phyloP scores from a whole-genome alignment of 352 stramenopile species.

The Pythium phragmiticola region DNA sequence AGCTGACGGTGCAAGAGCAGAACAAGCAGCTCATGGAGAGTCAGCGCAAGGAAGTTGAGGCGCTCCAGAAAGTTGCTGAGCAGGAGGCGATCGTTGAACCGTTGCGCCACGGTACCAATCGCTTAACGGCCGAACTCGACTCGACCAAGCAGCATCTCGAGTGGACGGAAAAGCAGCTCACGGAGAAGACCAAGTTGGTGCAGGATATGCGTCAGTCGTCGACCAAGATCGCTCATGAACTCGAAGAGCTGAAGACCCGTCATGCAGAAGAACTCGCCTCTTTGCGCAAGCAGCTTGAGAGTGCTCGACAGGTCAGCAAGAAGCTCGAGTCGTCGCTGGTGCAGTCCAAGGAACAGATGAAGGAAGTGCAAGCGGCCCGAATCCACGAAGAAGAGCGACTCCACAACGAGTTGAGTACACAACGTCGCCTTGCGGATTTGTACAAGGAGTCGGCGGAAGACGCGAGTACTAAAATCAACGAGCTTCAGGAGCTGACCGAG shows the following conservation, averaged over 20 bases:
- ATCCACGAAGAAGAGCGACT: slow-evolving; percentile 62
- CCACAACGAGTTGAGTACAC: slow-evolving; percentile 62
- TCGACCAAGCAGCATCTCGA: slow-evolving; percentile 54
- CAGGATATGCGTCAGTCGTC: slow-evolving; percentile 58
- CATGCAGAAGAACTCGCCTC: slow-evolving; percentile 21
- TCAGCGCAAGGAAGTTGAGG: slow-evolving; percentile 64
- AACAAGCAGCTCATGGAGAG: slow-evolving; percentile 47
- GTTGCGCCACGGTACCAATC: slow-evolving; percentile 41
- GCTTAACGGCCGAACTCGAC: slow-evolving; percentile 56
- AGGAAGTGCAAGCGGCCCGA: slow-evolving; percentile 61
- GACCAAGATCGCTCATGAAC: slow-evolving; percentile 52
- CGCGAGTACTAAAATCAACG: slow-evolving; percentile 46
- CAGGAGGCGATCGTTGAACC: slow-evolving; percentile 64
- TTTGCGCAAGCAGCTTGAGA: slow-evolving; percentile 49
- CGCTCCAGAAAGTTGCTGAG: slow-evolving; percentile 52
- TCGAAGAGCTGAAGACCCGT: slow-evolving; percentile 53
- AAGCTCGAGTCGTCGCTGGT: slow-evolving; percentile 66
- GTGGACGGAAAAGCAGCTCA: slow-evolving; percentile 65
- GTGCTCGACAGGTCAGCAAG: slow-evolving; percentile 51
- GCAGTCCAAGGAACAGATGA: slow-evolving; percentile 65
- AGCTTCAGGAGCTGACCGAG: slow-evolving; percentile 57
- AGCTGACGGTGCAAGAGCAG: slow-evolving; percentile 59
- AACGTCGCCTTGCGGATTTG: slow-evolving; percentile 64
- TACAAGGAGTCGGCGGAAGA: slow-evolving; percentile 72
- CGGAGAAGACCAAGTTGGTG: slow-evolving; percentile 63